phyloP scores from a whole-genome alignment of 805 yeast genomes.

The Pichia californica region DNA sequence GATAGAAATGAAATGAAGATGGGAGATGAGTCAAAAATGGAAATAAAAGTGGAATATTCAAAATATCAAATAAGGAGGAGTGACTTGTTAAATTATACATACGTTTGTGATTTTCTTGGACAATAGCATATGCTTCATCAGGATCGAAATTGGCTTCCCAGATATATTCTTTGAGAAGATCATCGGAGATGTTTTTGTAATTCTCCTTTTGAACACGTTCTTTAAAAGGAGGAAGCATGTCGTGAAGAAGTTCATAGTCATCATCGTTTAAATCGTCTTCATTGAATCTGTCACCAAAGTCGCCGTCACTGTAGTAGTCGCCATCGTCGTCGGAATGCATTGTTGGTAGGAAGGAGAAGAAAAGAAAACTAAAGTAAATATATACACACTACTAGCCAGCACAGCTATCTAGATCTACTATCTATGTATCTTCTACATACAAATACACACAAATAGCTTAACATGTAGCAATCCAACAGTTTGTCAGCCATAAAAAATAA shows the following conservation, averaged over 20 bases:
- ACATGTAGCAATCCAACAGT: too few species aligned
- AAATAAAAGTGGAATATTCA: neutral
- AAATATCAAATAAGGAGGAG: too few species aligned
- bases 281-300: constrained; percentile 16
- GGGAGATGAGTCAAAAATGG: neutral
- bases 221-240: constrained; percentile 12
- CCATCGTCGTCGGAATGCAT: neutral
- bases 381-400: too few species aligned
- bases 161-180: constrained; percentile 11
- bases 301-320: neutral
- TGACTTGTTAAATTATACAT: too few species aligned
- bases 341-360: too few species aligned
- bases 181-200: constrained; percentile 1
- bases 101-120: constrained; percentile 9
- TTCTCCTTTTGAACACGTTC: neutral
- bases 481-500: too few species aligned
- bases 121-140: constrained; percentile 8
- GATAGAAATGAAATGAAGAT: too few species aligned
- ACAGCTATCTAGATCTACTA: too few species aligned
- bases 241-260: constrained; percentile 28
- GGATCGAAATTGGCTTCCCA: constrained; percentile 13
- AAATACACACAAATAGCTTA: too few species aligned
- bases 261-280: constrained; percentile 37
- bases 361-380: too few species aligned
- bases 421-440: too few species aligned